Base-by-base conservation (phyloP, 345 rosid species). In the Eucalyptus cladocalyx region DNA sequence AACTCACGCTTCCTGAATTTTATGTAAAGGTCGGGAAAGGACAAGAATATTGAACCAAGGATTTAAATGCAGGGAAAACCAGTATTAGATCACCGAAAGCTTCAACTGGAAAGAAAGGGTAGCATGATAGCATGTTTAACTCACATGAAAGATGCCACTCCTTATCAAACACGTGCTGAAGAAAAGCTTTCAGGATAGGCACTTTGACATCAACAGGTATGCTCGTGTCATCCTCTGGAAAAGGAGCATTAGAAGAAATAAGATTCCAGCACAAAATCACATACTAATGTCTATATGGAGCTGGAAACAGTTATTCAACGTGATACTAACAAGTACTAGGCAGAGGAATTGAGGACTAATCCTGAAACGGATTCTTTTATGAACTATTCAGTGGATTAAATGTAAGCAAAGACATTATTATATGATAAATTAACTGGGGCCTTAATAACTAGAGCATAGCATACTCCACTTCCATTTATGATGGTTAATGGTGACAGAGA, bases 211-310 rank as follows among this genome's bases (percentile, higher is more conserved):
- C 62, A 56, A 56, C 6, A 56, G 96, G 92, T 89, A 97, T 94
- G 96, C 98, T 96, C 87, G 99, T 98, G 89, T 97, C 99, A 93
- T 98, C 99, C 99, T 98, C 99, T 96, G 96, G 90, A 89, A 76
- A 53, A 37, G 87, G 89, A 89, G 30, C 87, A 87, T 80, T 34
- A 87, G 8, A n/a, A 56, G 32, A 34, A 87, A 87, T 13, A 56
- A 16, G 11, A 43, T 26, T 48, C 23, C 87, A 85, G 54, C 32
- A 60, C 30, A 58, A 60, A 60, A 60, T 60, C 67, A 26, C 67
- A 12, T 26, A 60, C 7, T 26, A 60, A 60, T 60, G 67, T 60
- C 67, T 5, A 26, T 60, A 60, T 60, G 32, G n/a, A 60, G 67
- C 67, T 12, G 67, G 67, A 28, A 60, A 53, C 56, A 53, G 9